Evolutionary conservation across 345 rosid genomes (phyloP).

Genomic region (Populus simonii): DNA sequence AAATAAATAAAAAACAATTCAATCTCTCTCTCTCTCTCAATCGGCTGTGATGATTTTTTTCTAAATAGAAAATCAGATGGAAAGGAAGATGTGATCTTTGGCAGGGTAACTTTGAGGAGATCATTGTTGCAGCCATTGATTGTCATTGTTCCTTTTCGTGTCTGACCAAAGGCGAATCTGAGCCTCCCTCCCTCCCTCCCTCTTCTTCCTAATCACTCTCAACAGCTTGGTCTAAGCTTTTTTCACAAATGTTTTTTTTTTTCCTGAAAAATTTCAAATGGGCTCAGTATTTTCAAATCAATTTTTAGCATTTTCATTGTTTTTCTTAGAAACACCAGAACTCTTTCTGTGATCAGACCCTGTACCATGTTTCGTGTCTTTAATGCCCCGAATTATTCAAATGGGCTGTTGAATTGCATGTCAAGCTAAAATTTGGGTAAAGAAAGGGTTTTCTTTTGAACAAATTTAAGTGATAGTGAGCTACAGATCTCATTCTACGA

Average conservation of each 20-base stretch:
- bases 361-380: background rate
- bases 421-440: background rate
- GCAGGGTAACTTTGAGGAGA: too few species aligned
- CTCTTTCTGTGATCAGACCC: background rate
- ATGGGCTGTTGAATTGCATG: background rate
- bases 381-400: background rate
- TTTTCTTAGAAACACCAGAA: background rate
- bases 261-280: background rate
- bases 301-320: background rate
- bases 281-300: background rate
- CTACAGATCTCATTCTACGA: background rate
- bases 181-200: background rate
- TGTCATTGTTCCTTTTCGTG: background rate
- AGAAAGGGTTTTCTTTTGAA: background rate
- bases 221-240: background rate
- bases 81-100: too few species aligned
- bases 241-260: background rate
- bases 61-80: too few species aligned
- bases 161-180: constrained; percentile 12
- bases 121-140: too few species aligned
- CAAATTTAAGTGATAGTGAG: background rate
- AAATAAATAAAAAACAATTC: too few species aligned
- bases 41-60: too few species aligned
- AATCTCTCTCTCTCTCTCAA: too few species aligned
- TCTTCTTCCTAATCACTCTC: background rate